Percentiles rank a stretch among this genome's conserved stretches.
Evolutionary conservation across 1,284 basidiomycete species (phyloP).

Genomic region (Dichomitus squalens): DNA sequence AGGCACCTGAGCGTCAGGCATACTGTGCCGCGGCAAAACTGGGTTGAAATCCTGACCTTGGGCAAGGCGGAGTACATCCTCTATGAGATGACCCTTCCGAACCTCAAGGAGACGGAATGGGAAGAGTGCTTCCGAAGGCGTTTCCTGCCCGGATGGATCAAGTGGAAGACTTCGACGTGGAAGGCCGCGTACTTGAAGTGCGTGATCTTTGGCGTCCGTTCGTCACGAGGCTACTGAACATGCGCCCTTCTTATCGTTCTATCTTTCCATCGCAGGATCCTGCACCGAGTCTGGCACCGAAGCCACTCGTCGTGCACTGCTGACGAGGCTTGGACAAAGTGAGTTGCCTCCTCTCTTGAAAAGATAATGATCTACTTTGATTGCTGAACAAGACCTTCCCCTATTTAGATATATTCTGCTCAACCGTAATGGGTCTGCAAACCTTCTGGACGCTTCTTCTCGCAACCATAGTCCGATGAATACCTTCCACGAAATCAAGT

Average conservation of each 20-base stretch:
- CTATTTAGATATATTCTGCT: slow-evolving; percentile 75
- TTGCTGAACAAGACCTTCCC: background rate
- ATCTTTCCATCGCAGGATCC: slow-evolving; percentile 40
- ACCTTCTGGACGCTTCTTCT: slow-evolving; percentile 66
- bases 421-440: slow-evolving; percentile 73
- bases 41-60: slow-evolving; percentile 68
- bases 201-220: slow-evolving; percentile 21
- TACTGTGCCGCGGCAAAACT: slow-evolving; percentile 71
- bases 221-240: slow-evolving; percentile 2
- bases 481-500: slow-evolving; percentile 78
- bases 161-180: slow-evolving; percentile 65
- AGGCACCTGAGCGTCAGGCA: slow-evolving; percentile 59
- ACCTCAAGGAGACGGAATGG: slow-evolving; percentile 65
- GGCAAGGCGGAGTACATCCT: slow-evolving; percentile 63
- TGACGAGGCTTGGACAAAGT: slow-evolving; percentile 84
- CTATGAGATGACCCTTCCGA: slow-evolving; percentile 66
- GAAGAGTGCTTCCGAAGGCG: slow-evolving; percentile 68
- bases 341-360: slow-evolving; percentile 22
- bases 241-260: background rate
- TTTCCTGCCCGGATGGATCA: slow-evolving; percentile 72
- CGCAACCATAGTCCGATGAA: slow-evolving; percentile 65
- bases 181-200: slow-evolving; percentile 65
- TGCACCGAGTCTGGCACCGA: slow-evolving; percentile 69
- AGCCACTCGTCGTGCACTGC: slow-evolving; percentile 66
- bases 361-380: background rate